Evolutionary conservation across 441 rosid genomes (phyloP), one percentile per base, ranked within the genome.

Genomic region (Croton setiger): DNA sequence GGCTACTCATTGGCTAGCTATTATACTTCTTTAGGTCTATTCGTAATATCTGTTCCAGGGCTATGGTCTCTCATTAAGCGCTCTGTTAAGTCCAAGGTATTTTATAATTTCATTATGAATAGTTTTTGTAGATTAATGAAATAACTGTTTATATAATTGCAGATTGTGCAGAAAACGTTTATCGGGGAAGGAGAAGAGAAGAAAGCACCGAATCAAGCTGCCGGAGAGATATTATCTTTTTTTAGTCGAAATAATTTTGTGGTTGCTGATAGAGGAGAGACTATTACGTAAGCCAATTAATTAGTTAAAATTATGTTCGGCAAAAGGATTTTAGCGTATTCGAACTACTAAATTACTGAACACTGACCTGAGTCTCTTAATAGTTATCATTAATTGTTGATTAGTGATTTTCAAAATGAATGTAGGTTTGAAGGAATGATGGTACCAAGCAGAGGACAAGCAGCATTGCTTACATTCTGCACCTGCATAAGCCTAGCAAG

Each of bases 61-160:
- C 95, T 93, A 64, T 93, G 97, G 98, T 93, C 98, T 17, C 97
- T 91, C 54, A 93, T 93, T 75, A 93, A 93, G 78, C 98, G 97
- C 76, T 93, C 97, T 60, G 97, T 91, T 61, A 91, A 93, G 76
- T 93, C 98, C 63, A 93, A 91, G 97, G 97, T 91, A 23, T 7
- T 3, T 47, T 6, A 5, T 39, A 7, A 39, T 39, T 7, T 5
- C n/a, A n/a, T n/a, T n/a, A n/a, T n/a, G n/a, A 39, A 5, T 1
- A 8, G 43, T 39, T 39, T 39, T 39, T 39, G 10, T 39, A 9
- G 43, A 5, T 39, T 6, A 39, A 5, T 39, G 8, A 39, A 39
- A 39, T 39, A 5, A 0, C 5, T 6, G 10, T 39, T 39, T 39
- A 27, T 39, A 5, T 39, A 35, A 45, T 23, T 15, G 31, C 87